Evolutionary conservation across 1,139 yeast genomes (phyloP), one percentile per base, ranked within the genome.

Genomic region (Pichiaceae sp.): DNA sequence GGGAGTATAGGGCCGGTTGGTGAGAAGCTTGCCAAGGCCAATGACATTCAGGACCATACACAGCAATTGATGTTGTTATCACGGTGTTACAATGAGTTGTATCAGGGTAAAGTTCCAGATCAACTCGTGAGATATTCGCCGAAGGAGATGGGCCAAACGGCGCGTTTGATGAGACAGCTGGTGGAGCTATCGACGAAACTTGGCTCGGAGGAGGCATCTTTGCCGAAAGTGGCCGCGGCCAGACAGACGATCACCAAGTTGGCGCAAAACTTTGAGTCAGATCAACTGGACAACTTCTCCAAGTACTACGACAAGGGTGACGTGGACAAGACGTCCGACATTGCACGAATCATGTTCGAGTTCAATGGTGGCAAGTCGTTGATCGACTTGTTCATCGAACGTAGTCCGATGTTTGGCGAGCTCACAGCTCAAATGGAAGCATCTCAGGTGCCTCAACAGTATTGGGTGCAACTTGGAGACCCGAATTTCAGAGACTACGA

Each of bases 311-410:
- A 62, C 21, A 56, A 72, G 7, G 80, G 78, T 28, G 82, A 80
- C 45, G 71, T 78, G 49, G 68, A 69, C n/a, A 74, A 74, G 37
- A 79, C 91, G 83, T 78, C 73, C 47, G 87, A 80, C 41, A 75
- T 85, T 28, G 87, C 96, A 1, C 75, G 74, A 36, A 74, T 87
- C n/a, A 64, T 89, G 37, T 72, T 78, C 38, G 85, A 78, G 42
- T 89, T 79, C 60, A 89, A 91, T 52, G 93, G 89, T 9, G 96
- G 96, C 8, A 69, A 76, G 4, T 78, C 80, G 42, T 93, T 87
- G 11, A 81, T 86, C 12, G 87, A 81, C 53, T 75, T 83, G 37
- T 89, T 85, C 60, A 86, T 87, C 31, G 79, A 78, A 52, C 87
- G 83, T 53, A 87, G 83, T 54, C 84, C 78, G 41, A 74, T 82